phyloP scores from a whole-genome alignment of 768 basidiomycete genomes.

The Mrakia blollopis region DNA sequence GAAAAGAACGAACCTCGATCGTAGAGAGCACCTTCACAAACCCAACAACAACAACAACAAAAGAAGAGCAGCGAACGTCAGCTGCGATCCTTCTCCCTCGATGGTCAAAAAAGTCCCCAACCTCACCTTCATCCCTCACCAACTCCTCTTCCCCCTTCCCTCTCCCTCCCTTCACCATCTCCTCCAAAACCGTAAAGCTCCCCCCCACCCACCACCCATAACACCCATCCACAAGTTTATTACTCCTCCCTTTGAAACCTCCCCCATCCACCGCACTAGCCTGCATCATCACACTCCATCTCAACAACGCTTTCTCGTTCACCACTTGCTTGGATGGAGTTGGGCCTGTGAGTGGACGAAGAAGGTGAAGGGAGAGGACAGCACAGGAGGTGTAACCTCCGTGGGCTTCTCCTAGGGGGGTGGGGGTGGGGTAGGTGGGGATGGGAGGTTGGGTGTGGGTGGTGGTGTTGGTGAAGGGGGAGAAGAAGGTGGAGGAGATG shows the following conservation, averaged over 20 bases:
- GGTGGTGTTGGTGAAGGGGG: no score
- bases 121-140: slow-evolving; percentile 39
- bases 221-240: slow-evolving; percentile 98
- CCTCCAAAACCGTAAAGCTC: slow-evolving; percentile 70
- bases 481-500: slow-evolving; percentile 65
- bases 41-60: background rate
- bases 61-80: no score
- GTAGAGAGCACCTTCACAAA: slow-evolving; percentile 33
- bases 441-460: slow-evolving; percentile 43
- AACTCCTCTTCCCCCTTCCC: slow-evolving; percentile 10
- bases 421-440: slow-evolving; percentile 51
- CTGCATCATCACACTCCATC: slow-evolving; percentile 86
- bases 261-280: slow-evolving; percentile 75
- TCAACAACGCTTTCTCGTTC: slow-evolving; percentile 57
- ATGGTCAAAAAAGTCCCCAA: background rate
- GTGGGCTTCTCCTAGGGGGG: slow-evolving; percentile 89
- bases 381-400: slow-evolving; percentile 97
- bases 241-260: slow-evolving; percentile 87
- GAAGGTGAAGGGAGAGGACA: slow-evolving; percentile 73
- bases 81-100: no score
- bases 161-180: slow-evolving; percentile 39
- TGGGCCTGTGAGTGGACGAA: slow-evolving; percentile 53
- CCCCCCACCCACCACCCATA: slow-evolving; percentile 99
- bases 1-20: slow-evolving; percentile 37
- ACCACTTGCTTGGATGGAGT: slow-evolving; percentile 44